Evolutionary conservation across 2,329 filamentous ascomycete genomes (phyloP).

Genomic region (Aspergillus sp.): DNA sequence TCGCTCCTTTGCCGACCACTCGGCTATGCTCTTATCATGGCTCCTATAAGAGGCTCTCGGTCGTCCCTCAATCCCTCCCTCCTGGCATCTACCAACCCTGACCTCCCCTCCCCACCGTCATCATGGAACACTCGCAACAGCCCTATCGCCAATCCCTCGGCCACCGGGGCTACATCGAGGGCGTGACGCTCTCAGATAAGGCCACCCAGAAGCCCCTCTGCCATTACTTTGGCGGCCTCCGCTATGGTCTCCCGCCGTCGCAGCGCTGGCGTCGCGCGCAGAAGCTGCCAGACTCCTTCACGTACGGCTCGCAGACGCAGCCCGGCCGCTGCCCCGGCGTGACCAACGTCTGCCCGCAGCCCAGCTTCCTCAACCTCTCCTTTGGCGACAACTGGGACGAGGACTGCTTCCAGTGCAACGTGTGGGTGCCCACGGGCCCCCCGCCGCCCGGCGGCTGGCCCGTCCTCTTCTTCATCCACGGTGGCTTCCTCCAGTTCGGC

Average conservation of each 20-base stretch:
- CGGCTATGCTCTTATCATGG: neutral
- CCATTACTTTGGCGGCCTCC: constrained; percentile 56
- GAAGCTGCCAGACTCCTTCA: constrained; percentile 47
- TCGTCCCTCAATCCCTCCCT: no score
- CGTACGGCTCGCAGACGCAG: constrained; percentile 50
- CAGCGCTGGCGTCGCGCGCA: constrained; percentile 52
- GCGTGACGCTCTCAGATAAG: constrained; percentile 43
- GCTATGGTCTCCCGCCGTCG: constrained; percentile 54
- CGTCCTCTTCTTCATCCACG: constrained; percentile 58
- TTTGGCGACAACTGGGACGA: constrained; percentile 43
- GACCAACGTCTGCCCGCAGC: constrained; percentile 52
- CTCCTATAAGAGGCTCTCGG: no score
- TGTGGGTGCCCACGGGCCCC: constrained; percentile 54
- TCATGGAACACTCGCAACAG: constrained; percentile 25
- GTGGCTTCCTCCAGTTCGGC: constrained; percentile 59
- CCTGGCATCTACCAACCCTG: neutral
- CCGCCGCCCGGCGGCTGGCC: constrained; percentile 50
- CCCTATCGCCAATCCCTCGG: constrained; percentile 26
- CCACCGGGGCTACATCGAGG: constrained; percentile 50
- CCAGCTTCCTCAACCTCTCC: constrained; percentile 30
- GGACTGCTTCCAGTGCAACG: constrained; percentile 57
- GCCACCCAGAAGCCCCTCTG: constrained; percentile 36
- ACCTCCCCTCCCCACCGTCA: neutral
- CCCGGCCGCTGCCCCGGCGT: constrained; percentile 47
- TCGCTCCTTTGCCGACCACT: neutral